A percentile compares a stretch with the other conserved stretches of the same genome.
phyloP scores from a whole-genome alignment of 164 flowering plant species.

The Sedum album region DNA sequence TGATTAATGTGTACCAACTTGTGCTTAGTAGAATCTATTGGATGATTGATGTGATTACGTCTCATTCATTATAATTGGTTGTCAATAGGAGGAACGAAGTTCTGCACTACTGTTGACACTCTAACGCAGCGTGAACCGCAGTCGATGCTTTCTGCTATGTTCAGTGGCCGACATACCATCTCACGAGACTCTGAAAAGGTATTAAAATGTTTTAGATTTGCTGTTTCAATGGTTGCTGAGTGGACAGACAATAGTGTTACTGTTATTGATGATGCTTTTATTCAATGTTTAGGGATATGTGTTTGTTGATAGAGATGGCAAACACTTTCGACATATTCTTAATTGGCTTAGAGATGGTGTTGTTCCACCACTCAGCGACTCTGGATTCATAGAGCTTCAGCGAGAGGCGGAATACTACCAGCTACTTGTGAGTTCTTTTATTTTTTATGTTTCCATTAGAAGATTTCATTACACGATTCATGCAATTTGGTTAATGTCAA shows the following conservation, averaged over 20 bases:
- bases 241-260: not conserved
- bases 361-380: conserved; percentile 54
- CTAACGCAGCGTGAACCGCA: conserved; percentile 85
- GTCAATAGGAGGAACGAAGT: conserved; percentile 11
- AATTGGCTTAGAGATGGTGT: conserved; percentile 96
- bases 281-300: conserved; percentile 59
- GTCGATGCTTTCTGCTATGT: conserved; percentile 97
- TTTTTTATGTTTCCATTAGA: not conserved
- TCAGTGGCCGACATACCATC: conserved; percentile 82
- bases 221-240: not conserved
- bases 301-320: conserved; percentile 92
- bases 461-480: not conserved
- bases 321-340: conserved; percentile 80
- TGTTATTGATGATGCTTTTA: conserved; percentile 4
- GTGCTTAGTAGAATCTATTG: not conserved
- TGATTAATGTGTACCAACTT: not conserved
- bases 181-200: conserved; percentile 54
- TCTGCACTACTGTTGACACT: conserved; percentile 73
- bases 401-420: conserved; percentile 92
- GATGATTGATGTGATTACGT: not conserved
- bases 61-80: not conserved
- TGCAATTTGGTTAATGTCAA: not conserved
- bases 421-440: conserved; percentile 62
- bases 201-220: not conserved
- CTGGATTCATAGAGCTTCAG: conserved; percentile 58